phyloP scores from a whole-genome alignment of 805 yeast genomes.

The Saccharomycopsis sp. region DNA sequence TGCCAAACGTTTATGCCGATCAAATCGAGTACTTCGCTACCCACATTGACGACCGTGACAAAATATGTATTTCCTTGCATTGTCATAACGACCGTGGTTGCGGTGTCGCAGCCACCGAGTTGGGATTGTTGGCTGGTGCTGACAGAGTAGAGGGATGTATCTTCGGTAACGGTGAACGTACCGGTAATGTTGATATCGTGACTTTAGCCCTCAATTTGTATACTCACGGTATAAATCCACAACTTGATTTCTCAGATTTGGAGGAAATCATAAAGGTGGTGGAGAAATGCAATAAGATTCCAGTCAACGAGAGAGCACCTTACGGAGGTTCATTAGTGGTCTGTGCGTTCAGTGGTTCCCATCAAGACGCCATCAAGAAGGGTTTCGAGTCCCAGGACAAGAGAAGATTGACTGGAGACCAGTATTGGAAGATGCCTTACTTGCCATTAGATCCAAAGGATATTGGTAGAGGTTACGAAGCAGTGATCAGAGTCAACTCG shows the following conservation, averaged over 20 bases:
- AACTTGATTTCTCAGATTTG: conserved; percentile 63
- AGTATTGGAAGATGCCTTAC: conserved; percentile 65
- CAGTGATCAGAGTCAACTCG: conserved; percentile 76
- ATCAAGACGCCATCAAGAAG: conserved; percentile 66
- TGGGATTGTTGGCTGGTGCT: conserved; percentile 76
- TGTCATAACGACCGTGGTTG: conserved; percentile 80
- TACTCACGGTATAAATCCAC: conserved; percentile 70
- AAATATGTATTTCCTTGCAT: conserved; percentile 62
- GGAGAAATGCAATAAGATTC: conserved; percentile 73
- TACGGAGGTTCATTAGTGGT: conserved; percentile 76
- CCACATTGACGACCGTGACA: conserved; percentile 64
- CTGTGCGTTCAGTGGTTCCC: conserved; percentile 71
- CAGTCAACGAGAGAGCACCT: conserved; percentile 69
- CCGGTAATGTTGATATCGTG: conserved; percentile 75
- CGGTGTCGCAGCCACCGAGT: conserved; percentile 77
- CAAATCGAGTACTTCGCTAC: conserved; percentile 70
- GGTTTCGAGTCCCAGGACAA: conserved; percentile 51
- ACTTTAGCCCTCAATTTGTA: conserved; percentile 73
- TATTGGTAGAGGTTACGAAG: conserved; percentile 75
- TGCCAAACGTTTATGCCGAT: conserved; percentile 74
- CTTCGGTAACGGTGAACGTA: conserved; percentile 80
- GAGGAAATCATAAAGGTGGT: conserved; percentile 59
- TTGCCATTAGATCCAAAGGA: conserved; percentile 77
- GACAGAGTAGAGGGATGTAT: conserved; percentile 81
- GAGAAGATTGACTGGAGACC: conserved; percentile 42